These are phyloP conservation scores for Pyrenochaeta sp. DNA, from an alignment of 2,329 filamentous ascomycete species.

Conservation along the genomic window DNA sequence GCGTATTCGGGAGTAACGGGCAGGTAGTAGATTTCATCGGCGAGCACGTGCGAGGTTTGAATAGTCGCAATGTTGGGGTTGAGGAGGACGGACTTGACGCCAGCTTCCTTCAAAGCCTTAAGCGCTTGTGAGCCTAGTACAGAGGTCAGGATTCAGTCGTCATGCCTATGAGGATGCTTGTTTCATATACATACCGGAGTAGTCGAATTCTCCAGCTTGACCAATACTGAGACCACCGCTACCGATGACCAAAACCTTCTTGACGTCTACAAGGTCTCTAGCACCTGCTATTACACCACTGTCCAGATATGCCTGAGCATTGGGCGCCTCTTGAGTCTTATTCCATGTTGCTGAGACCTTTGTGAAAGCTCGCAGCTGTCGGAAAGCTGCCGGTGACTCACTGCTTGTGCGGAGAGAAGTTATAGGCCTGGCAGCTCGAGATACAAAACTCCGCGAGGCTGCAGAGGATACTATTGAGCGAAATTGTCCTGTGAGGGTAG, in stretches of 20 bases:
- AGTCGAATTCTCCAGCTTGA: constrained; percentile 98
- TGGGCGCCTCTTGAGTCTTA: constrained; percentile 73
- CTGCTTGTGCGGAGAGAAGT: constrained; percentile 37
- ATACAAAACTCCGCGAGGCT: constrained; percentile 43
- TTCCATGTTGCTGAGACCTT: constrained; percentile 46
- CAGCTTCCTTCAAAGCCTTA: constrained; percentile 95
- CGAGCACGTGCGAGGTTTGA: constrained; percentile 94
- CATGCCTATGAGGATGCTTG: background rate
- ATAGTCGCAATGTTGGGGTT: constrained; percentile 99
- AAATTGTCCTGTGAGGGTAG: constrained; percentile 44
- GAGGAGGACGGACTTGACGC: constrained; percentile 88
- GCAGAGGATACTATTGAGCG: constrained; percentile 40
- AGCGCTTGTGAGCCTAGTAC: constrained; percentile 86
- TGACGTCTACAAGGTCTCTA: constrained; percentile 82
- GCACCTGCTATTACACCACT: constrained; percentile 84
- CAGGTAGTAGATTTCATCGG: constrained; percentile 97
- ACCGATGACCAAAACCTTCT: constrained; percentile 96
- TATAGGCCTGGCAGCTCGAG: constrained; percentile 43
- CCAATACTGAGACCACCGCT: constrained; percentile 96
- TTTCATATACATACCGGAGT: constrained; percentile 74
- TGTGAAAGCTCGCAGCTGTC: constrained; percentile 51
- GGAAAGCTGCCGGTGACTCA: constrained; percentile 43
- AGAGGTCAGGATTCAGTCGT: constrained; percentile 22
- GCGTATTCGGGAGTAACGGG: constrained; percentile 98
- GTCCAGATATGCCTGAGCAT: constrained; percentile 85